phyloP scores from a whole-genome alignment of 805 yeast genomes.

The Candida alai region DNA sequence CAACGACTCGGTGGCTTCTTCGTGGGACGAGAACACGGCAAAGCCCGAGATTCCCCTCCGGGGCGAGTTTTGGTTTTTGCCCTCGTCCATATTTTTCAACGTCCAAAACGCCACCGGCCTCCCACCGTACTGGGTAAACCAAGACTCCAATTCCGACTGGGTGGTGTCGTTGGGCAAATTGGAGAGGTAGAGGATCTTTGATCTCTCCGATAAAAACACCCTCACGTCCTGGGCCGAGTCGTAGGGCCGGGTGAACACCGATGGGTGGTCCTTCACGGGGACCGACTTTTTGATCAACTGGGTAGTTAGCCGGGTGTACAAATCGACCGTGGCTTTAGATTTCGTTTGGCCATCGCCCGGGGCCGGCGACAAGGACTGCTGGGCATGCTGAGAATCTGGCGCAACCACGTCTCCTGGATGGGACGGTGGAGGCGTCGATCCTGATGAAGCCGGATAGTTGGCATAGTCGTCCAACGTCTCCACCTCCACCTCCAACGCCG shows the following conservation, averaged over 20 bases:
- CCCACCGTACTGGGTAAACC: conserved; percentile 87
- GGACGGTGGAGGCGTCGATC: conserved; percentile 10
- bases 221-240: conserved; percentile 72
- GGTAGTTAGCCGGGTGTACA: conserved; percentile 42
- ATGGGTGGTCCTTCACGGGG: conserved; percentile 47
- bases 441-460: conserved; percentile 7
- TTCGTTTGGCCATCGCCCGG: conserved; percentile 28
- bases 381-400: conserved; percentile 4
- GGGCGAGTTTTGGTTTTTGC: conserved; percentile 11
- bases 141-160: conserved; percentile 82
- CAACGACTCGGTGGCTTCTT: conserved; percentile 77
- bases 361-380: not conserved
- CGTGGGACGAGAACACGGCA: conserved; percentile 80
- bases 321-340: conserved; percentile 40
- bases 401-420: not conserved
- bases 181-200: conserved; percentile 74
- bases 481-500: conserved; percentile 44
- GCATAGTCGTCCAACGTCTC: conserved; percentile 12
- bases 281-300: conserved; percentile 46
- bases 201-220: conserved; percentile 64
- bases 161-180: conserved; percentile 84
- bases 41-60: conserved; percentile 58
- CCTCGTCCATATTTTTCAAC: conserved; percentile 49
- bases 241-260: conserved; percentile 66
- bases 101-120: conserved; percentile 91